Base-by-base conservation (phyloP, 768 basidiomycete species). In the Pilatotrama ljubarskyi region DNA sequence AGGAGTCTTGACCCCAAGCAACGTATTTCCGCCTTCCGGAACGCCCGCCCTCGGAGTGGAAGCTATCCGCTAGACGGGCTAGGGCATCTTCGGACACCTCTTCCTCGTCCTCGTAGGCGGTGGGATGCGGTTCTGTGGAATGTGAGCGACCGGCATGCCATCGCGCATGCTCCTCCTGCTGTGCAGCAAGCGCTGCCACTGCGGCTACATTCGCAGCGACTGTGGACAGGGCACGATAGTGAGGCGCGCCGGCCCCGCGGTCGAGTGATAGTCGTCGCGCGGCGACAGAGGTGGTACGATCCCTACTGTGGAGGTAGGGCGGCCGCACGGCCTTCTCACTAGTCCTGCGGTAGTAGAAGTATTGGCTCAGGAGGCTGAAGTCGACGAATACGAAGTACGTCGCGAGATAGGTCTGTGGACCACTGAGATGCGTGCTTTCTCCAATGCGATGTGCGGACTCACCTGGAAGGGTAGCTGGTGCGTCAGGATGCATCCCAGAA, bases 401-500 rank as follows among this genome's bases (percentile, higher is more conserved):
- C 2, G 97, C 96, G 44, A 99, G 91, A 71, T 85, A 92, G 41
- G 85, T 96, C 93, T 97, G 56, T 2, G 17, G 26, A n/a, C 35
- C 36, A 48, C 50, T 44, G 42, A 55, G 67, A 53, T 54, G 35
- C 35, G 22, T 13, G 36, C 20, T 18, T 6, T 14, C 14, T 57
- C 48, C 36, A 36, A 22, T 18, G 46, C 32, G 18, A 20, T 15
- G 36, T 47, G 29, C 29, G 10, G 10, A 69, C 83, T 66, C 72
- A 93, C 94, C 76, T 98, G 96, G 73, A 99, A 98, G 20, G 94
- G 93, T 15, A 97, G 81, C 70, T 98, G 97, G 67, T 89, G 83
- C 2, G 97, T 98, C 55, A 99, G 78, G 59, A 98, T 75, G 70
- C 93, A 95, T 10, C 93, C 95, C 59, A 98, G 73, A 29, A 98